phyloP scores from a whole-genome alignment of 805 yeast species.

The Candida oleophila region DNA sequence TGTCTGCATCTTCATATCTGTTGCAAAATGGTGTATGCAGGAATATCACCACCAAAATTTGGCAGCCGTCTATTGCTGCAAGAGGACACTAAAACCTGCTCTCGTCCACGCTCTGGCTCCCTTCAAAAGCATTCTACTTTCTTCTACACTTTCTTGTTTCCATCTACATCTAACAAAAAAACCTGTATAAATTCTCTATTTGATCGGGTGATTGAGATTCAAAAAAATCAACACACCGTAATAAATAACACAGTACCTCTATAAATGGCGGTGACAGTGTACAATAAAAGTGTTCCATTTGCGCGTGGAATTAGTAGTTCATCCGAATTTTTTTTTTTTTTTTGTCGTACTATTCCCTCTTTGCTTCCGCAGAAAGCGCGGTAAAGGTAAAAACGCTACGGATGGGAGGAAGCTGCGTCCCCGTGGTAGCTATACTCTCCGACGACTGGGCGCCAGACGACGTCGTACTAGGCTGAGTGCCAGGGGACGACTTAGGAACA shows the following conservation, averaged over 20 bases:
- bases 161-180: too few species aligned
- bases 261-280: not conserved
- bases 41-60: not conserved
- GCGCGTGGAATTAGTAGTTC: too few species aligned
- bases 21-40: not conserved
- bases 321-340: too few species aligned
- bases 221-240: not conserved
- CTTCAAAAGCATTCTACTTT: too few species aligned
- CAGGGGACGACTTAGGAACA: not conserved
- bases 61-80: too few species aligned
- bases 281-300: too few species aligned
- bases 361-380: conserved; percentile 1
- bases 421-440: conserved; percentile 32
- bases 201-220: not conserved
- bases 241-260: not conserved
- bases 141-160: too few species aligned
- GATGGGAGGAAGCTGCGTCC: conserved; percentile 43
- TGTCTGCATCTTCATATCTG: not conserved
- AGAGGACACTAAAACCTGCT: too few species aligned
- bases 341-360: not conserved
- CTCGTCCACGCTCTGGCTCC: too few species aligned
- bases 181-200: not conserved
- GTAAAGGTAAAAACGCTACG: conserved; percentile 35
- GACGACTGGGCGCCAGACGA: not conserved
- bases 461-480: not conserved